phyloP scores from a whole-genome alignment of 2,329 filamentous ascomycete genomes.

The Aspergillus tanneri region DNA sequence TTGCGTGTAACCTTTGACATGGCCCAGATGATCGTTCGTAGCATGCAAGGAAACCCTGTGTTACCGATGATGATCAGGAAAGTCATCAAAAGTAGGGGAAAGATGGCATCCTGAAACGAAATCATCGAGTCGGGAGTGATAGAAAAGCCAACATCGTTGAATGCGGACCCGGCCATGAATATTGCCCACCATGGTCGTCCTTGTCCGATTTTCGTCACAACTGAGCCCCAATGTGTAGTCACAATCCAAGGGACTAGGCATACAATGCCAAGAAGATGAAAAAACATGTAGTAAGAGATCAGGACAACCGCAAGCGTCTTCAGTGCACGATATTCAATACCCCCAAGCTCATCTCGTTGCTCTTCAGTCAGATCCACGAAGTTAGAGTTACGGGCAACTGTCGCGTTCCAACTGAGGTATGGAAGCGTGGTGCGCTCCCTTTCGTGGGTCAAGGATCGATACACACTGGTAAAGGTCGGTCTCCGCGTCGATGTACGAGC shows the following conservation, averaged over 20 bases:
- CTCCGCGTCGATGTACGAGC: slow-evolving; percentile 27
- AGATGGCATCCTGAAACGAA: slow-evolving; percentile 75
- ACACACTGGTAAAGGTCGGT: slow-evolving; percentile 33
- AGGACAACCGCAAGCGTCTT: slow-evolving; percentile 81
- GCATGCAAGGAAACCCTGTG: slow-evolving; percentile 91
- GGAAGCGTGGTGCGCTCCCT: slow-evolving; percentile 61
- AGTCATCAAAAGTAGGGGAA: slow-evolving; percentile 72
- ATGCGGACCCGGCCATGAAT: slow-evolving; percentile 82
- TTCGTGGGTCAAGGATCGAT: slow-evolving; percentile 40
- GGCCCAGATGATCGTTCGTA: slow-evolving; percentile 89
- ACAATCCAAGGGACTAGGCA: slow-evolving; percentile 80
- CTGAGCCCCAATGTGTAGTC: slow-evolving; percentile 58
- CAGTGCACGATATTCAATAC: slow-evolving; percentile 91
- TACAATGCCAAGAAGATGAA: slow-evolving; percentile 72
- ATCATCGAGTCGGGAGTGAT: slow-evolving; percentile 92
- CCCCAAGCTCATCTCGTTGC: slow-evolving; percentile 90
- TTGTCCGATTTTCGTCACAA: slow-evolving; percentile 64
- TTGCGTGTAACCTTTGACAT: slow-evolving; percentile 65
- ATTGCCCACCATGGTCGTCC: slow-evolving; percentile 84
- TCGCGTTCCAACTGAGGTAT: slow-evolving; percentile 92
- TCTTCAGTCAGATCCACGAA: slow-evolving; percentile 86
- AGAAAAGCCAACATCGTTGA: slow-evolving; percentile 93
- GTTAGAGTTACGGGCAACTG: slow-evolving; percentile 86
- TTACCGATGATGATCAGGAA: slow-evolving; percentile 94
- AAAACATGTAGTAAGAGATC: slow-evolving; percentile 76